Conservation (phyloP, 2,329 filamentous ascomycete species). For the Fusarium nanum region DNA sequence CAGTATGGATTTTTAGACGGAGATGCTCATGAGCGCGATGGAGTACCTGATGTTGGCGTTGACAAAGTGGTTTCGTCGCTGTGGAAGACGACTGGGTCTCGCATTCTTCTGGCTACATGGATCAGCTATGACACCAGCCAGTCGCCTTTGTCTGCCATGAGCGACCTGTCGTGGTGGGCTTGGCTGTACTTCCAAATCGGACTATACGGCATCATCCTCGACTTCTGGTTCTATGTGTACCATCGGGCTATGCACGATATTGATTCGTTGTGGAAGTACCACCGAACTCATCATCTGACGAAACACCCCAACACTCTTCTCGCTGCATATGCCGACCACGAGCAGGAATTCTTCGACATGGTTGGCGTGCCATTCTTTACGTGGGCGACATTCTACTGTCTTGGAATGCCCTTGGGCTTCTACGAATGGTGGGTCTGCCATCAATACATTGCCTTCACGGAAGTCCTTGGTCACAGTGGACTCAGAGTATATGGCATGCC, state of each 20-base stretch:
- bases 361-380: constrained; percentile 27
- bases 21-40: constrained; percentile 24
- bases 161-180: constrained; percentile 14
- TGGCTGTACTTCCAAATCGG: constrained; percentile 29
- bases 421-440: constrained; percentile 37
- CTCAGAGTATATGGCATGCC: constrained; percentile 23
- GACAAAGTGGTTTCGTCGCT: constrained; percentile 22
- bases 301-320: constrained; percentile 31
- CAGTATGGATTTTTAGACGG: constrained; percentile 19
- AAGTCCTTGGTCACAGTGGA: constrained; percentile 29
- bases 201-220: constrained; percentile 27
- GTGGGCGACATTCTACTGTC: constrained; percentile 11
- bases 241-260: constrained; percentile 37
- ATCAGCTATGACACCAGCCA: constrained; percentile 10
- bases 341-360: constrained; percentile 38
- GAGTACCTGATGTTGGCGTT: constrained; percentile 23
- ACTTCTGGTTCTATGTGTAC: constrained; percentile 35
- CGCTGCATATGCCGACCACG: constrained; percentile 28
- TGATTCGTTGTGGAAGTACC: constrained; percentile 28
- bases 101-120: constrained; percentile 15
- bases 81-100: constrained; percentile 5
- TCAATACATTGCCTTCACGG: constrained; percentile 33
- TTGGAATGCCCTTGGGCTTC: constrained; percentile 23
- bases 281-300: constrained; percentile 31
- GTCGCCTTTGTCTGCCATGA: constrained; percentile 8